These are phyloP conservation scores for Cadophora luteo-olivacea DNA, from an alignment of 2,329 filamentous ascomycete species.

Conservation along the genomic window DNA sequence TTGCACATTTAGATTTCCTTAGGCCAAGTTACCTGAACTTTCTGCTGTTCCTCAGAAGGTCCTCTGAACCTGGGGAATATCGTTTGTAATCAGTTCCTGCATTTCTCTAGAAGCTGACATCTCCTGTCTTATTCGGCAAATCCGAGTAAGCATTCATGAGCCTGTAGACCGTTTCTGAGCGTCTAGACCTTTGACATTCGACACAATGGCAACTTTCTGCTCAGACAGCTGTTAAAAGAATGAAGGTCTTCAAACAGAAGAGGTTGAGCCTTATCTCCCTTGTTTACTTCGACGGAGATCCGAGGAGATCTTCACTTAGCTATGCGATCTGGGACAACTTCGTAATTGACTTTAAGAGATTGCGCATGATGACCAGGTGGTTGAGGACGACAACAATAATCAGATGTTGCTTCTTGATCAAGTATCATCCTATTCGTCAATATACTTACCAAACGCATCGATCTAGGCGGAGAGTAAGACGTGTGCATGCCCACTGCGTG, in stretches of 20 bases:
- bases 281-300: neutral
- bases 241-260: neutral
- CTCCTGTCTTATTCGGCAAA: neutral
- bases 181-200: neutral
- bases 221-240: neutral
- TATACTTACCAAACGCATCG: conserved; percentile 4
- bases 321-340: neutral
- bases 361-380: neutral
- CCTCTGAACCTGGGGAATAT: neutral
- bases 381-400: neutral
- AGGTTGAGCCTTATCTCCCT: neutral
- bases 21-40: too few species aligned
- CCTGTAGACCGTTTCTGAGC: neutral
- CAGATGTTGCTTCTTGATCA: conserved; percentile 17
- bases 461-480: conserved; percentile 19
- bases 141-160: neutral
- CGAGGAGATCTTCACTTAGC: neutral
- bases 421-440: conserved; percentile 17
- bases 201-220: neutral
- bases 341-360: neutral
- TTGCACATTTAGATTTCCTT: too few species aligned
- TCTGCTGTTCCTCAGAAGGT: too few species aligned
- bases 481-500: conserved; percentile 6
- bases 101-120: neutral
- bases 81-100: conserved; percentile 5